phyloP scores from a whole-genome alignment of 352 stramenopile species.

The Phytopythium montanum region DNA sequence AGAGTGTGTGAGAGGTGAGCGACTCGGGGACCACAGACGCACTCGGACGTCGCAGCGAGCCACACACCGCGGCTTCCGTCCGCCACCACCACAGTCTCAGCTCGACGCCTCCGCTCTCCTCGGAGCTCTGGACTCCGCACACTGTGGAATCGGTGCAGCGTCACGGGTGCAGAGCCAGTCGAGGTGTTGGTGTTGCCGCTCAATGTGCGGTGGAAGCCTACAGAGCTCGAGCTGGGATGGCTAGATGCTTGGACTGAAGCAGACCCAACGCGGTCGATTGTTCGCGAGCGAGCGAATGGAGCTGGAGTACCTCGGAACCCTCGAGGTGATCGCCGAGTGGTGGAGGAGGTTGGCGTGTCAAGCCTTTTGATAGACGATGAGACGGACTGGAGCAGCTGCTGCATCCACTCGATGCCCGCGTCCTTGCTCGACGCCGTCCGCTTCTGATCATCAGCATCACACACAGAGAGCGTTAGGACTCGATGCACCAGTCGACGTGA shows the following conservation, averaged over 20 bases:
- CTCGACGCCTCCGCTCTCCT: background rate
- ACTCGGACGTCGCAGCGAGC: constrained; percentile 30
- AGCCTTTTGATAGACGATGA: constrained; percentile 15
- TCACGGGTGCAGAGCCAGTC: background rate
- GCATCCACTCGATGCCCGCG: constrained; percentile 22
- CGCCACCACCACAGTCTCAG: background rate
- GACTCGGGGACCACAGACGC: constrained; percentile 21
- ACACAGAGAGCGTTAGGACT: background rate
- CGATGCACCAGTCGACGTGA: background rate
- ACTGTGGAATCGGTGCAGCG: background rate
- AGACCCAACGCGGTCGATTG: constrained; percentile 24
- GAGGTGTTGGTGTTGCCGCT: constrained; percentile 1
- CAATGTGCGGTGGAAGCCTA: constrained; percentile 34
- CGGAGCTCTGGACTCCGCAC: background rate
- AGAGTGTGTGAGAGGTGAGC: constrained; percentile 20
- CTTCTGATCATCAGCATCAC: background rate
- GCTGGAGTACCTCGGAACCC: background rate
- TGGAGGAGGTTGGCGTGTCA: background rate
- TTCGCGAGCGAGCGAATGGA: constrained; percentile 35
- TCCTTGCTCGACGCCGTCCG: constrained; percentile 8
- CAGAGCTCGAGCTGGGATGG: constrained; percentile 5
- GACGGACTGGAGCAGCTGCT: constrained; percentile 22
- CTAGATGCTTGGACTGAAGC: constrained; percentile 6
- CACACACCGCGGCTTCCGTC: constrained; percentile 24
- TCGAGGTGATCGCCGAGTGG: background rate